phyloP scores from a whole-genome alignment of 129 eudicot species.

The Kitagawia praeruptora region DNA sequence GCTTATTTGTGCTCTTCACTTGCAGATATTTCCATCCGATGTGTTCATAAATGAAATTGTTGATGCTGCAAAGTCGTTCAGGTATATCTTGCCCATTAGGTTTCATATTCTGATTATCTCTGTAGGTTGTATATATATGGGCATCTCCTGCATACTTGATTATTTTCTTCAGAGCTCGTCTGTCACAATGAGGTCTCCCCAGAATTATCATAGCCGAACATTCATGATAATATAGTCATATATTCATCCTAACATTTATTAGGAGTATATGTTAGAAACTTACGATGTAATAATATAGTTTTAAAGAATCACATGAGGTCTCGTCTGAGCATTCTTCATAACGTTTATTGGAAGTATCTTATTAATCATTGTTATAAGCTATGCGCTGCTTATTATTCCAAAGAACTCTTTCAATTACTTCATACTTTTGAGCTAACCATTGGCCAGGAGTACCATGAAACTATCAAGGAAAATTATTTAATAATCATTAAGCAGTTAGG shows the following conservation, averaged over 20 bases:
- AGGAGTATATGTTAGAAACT: too few species aligned
- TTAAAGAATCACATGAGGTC: background rate
- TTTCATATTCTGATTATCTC: background rate
- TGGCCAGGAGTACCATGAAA: background rate
- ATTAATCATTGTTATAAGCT: background rate
- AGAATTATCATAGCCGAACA: background rate
- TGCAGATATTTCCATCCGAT: constrained; percentile 85
- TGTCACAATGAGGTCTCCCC: background rate
- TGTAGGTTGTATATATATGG: constrained; percentile 1
- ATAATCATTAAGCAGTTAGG: background rate
- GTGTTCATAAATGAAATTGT: constrained; percentile 64
- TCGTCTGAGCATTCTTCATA: background rate
- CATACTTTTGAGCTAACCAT: background rate
- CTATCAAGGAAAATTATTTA: background rate
- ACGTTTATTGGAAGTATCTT: background rate
- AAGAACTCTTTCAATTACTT: background rate
- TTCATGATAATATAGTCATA: too few species aligned
- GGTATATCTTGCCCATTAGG: constrained; percentile 29
- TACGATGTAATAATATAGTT: background rate
- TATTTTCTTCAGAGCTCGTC: background rate
- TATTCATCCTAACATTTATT: too few species aligned
- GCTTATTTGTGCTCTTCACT: constrained; percentile 12
- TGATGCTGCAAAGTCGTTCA: constrained; percentile 62
- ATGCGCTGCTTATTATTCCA: background rate
- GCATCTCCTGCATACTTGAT: background rate